A percentile compares a stretch with the other conserved stretches of the same genome.
Conservation (phyloP, 2,329 filamentous ascomycete genomes). For the Knoxdaviesia proteae region DNA sequence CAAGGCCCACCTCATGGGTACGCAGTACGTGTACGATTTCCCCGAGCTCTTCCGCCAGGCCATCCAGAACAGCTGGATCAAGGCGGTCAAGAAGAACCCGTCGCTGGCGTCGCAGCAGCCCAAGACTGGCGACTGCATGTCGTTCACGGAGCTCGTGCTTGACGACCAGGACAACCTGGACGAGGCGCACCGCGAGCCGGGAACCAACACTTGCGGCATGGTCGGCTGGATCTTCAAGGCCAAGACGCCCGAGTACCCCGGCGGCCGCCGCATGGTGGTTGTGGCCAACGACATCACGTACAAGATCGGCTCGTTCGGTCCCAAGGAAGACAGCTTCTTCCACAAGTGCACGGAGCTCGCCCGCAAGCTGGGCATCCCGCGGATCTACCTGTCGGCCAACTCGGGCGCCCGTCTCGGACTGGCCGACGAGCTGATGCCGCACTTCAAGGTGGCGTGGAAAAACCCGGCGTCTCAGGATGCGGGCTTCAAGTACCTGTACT, state of each 20-base stretch:
- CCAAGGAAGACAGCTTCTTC: constrained; percentile 95
- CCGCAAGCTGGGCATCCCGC: constrained; percentile 80
- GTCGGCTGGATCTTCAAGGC: constrained; percentile 94
- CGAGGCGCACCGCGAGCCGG: constrained; percentile 85
- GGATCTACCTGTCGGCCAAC: constrained; percentile 96
- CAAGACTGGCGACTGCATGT: constrained; percentile 71
- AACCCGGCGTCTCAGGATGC: constrained; percentile 58
- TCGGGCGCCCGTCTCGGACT: constrained; percentile 94
- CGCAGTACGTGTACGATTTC: constrained; percentile 99
- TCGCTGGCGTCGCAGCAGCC: constrained; percentile 63
- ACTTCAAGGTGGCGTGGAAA: constrained; percentile 97
- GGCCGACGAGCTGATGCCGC: constrained; percentile 87
- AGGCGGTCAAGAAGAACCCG: constrained; percentile 53
- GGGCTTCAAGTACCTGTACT: constrained; percentile 94
- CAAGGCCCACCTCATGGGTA: constrained; percentile 98
- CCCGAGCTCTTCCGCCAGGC: constrained; percentile 97
- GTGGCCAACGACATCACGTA: constrained; percentile 98
- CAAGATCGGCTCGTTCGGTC: constrained; percentile 95
- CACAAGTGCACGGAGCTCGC: constrained; percentile 96
- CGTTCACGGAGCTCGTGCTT: constrained; percentile 82
- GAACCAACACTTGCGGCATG: constrained; percentile 94
- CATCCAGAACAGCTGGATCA: constrained; percentile 83
- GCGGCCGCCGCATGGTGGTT: constrained; percentile 80
- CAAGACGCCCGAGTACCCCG: constrained; percentile 85
- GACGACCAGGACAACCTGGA: constrained; percentile 83